A percentile compares a stretch with the other conserved stretches of the same genome.
phyloP scores from a whole-genome alignment of 768 basidiomycete species.

The Suillus luteus region DNA sequence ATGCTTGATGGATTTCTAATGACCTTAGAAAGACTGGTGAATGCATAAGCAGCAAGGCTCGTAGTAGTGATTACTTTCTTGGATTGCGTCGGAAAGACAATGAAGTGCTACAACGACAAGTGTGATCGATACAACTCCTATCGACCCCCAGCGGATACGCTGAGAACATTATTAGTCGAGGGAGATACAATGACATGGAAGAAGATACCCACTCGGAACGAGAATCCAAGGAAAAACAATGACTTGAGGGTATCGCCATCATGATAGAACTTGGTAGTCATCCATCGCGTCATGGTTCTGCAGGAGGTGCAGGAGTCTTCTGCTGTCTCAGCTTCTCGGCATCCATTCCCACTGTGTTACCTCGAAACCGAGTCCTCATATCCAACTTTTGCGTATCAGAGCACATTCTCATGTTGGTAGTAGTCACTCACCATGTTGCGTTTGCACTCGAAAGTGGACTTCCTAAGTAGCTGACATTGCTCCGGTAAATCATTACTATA shows the following conservation, averaged over 20 bases:
- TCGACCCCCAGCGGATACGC: not conserved
- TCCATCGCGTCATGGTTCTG: conserved; percentile 4
- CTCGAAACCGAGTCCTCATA: conserved; percentile 82
- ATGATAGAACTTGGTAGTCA: not conserved
- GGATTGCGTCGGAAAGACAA: not conserved
- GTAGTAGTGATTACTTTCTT: not conserved
- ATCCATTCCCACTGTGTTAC: conserved; percentile 62
- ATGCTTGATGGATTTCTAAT: not conserved
- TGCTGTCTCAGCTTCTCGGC: conserved; percentile 18
- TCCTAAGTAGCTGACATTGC: conserved; percentile 75
- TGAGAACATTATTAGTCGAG: not conserved
- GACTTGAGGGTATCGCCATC: not conserved
- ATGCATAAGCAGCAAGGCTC: not conserved
- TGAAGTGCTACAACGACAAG: not conserved
- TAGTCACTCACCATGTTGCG: conserved; percentile 71
- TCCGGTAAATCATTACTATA: conserved; percentile 79
- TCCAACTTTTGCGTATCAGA: conserved; percentile 53
- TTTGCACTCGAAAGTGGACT: conserved; percentile 89
- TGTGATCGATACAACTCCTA: not conserved
- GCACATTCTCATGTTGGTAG: conserved; percentile 4
- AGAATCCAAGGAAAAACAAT: not conserved
- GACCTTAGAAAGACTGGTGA: not conserved
- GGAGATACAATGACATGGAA: not conserved
- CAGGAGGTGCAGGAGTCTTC: conserved; percentile 9
- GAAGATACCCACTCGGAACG: not conserved